Conservation (phyloP, 148 eudicot genomes). For the Nepenthes mirabilis region DNA sequence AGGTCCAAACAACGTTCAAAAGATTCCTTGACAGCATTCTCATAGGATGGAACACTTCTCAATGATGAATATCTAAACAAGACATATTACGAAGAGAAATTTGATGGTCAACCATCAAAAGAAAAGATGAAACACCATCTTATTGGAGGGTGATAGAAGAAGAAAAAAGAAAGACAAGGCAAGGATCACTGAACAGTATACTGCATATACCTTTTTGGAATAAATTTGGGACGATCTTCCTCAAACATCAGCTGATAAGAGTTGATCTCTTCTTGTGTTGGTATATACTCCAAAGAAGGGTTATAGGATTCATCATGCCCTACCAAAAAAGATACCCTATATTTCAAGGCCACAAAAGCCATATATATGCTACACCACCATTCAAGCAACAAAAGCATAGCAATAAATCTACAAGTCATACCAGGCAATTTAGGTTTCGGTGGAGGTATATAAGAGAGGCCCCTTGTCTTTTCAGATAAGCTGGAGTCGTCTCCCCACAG, state of each 20-base stretch:
- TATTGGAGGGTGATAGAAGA: not conserved
- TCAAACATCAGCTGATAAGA: conserved; percentile 74
- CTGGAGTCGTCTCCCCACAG: conserved; percentile 82
- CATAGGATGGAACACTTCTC: conserved; percentile 87
- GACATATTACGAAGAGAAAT: not conserved
- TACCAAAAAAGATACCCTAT: conserved; percentile 11
- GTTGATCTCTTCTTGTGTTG: conserved; percentile 86
- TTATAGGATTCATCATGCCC: conserved; percentile 94
- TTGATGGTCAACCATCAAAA: conserved; percentile 4
- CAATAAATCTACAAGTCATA: conserved; percentile 10
- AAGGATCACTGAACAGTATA: not conserved
- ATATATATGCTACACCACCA: not conserved
- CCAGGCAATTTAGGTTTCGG: conserved; percentile 90
- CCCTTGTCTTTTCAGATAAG: conserved; percentile 45
- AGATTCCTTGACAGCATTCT: conserved; percentile 49
- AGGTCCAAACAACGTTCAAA: conserved; percentile 87
- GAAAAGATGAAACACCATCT: not conserved
- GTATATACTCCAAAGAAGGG: conserved; percentile 83
- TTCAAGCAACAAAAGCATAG: not conserved
- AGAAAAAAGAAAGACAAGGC: not conserved
- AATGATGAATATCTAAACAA: conserved; percentile 54
- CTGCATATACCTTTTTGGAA: conserved; percentile 57
- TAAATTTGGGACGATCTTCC: conserved; percentile 91
- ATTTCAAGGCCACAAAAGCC: not conserved
- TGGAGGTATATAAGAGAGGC: conserved; percentile 82